phyloP scores from a whole-genome alignment of 345 rosid species.

The Lepidium africanum region DNA sequence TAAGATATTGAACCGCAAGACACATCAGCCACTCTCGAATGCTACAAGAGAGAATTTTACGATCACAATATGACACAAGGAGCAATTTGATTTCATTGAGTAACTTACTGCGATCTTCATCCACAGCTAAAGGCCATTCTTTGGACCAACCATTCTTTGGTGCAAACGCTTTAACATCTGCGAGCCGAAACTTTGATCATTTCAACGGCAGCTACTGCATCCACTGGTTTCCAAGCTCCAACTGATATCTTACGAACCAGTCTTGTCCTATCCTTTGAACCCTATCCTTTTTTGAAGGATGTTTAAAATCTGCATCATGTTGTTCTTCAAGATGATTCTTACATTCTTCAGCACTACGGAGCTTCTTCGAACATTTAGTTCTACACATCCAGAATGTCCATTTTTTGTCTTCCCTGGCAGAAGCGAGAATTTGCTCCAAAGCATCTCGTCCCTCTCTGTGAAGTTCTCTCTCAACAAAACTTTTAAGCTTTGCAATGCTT shows the following conservation, averaged over 20 bases:
- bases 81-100: not conserved
- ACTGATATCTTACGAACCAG: not conserved
- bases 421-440: no score
- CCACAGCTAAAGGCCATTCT: conserved; percentile 12
- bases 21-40: conserved; percentile 13
- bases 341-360: no score
- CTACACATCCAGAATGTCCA: no score
- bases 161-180: not conserved
- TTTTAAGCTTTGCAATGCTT: no score
- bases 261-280: not conserved
- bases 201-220: conserved; percentile 10
- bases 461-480: no score
- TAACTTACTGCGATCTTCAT: conserved; percentile 4
- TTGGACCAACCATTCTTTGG: conserved; percentile 22
- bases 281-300: not conserved
- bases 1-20: not conserved
- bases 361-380: no score
- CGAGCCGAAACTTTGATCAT: conserved; percentile 5
- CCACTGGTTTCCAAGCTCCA: conserved; percentile 20
- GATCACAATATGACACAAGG: not conserved
- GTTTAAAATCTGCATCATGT: no score
- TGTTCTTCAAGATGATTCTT: no score
- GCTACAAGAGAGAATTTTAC: conserved; percentile 2
- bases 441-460: no score
- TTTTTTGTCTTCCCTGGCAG: no score